Evolutionary conservation across 352 stramenopile species (phyloP).

Genomic region (Phytopythium chamaehyphon): DNA sequence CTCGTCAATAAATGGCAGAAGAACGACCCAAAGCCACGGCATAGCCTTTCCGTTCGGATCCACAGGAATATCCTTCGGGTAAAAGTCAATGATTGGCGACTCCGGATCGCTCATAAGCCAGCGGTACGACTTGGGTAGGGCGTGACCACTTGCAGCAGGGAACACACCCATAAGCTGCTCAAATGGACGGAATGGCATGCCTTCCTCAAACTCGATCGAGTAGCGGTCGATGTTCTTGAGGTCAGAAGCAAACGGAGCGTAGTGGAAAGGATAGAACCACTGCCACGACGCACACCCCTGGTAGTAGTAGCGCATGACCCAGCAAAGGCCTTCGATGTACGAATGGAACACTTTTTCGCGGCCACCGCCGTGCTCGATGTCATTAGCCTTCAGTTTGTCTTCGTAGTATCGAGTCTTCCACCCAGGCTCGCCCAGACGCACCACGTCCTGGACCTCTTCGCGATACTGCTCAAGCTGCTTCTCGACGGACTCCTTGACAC

Average conservation of each 20-base stretch:
- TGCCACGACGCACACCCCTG: slow-evolving; percentile 97
- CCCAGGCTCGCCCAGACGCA: slow-evolving; percentile 93
- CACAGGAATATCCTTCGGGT: slow-evolving; percentile 93
- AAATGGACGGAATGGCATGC: slow-evolving; percentile 96
- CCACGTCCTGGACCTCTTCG: slow-evolving; percentile 89
- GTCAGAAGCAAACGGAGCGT: slow-evolving; percentile 94
- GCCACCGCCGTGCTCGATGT: slow-evolving; percentile 77
- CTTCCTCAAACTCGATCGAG: slow-evolving; percentile 93
- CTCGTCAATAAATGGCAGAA: slow-evolving; percentile 99
- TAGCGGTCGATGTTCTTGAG: slow-evolving; percentile 87
- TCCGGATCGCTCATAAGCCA: slow-evolving; percentile 94
- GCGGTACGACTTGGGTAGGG: slow-evolving; percentile 94
- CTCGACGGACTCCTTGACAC: slow-evolving; percentile 75
- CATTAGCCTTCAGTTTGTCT: slow-evolving; percentile 83
- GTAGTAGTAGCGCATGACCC: slow-evolving; percentile 99
- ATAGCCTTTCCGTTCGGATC: slow-evolving; percentile 99
- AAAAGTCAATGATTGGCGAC: slow-evolving; percentile 98
- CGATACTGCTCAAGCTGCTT: slow-evolving; percentile 78
- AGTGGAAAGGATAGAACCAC: slow-evolving; percentile 99
- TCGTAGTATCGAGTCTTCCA: slow-evolving; percentile 95
- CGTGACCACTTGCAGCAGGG: slow-evolving; percentile 89
- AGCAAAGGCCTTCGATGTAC: slow-evolving; percentile 98
- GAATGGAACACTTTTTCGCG: slow-evolving; percentile 91
- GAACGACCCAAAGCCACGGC: slow-evolving; percentile 98
- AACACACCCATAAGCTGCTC: slow-evolving; percentile 99